Evolutionary conservation across 495 filamentous ascomycete genomes (phyloP).

Genomic region (Chaetomium cochliodes): DNA sequence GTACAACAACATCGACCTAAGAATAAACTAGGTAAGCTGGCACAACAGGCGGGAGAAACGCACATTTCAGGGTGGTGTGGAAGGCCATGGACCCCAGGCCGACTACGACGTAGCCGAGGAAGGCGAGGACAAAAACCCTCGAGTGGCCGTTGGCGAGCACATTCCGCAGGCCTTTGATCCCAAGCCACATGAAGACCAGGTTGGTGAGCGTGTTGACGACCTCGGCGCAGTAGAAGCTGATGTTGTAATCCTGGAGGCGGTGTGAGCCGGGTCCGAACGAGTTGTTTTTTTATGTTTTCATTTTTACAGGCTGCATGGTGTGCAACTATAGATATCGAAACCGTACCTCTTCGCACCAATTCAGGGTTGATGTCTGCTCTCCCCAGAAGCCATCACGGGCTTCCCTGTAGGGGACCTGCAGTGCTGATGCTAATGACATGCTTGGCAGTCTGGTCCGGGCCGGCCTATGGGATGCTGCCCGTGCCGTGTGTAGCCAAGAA

Average conservation of each 20-base stretch:
- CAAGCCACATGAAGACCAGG: conserved; percentile 71
- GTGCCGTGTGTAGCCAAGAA: conserved; percentile 3
- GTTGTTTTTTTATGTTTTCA: no score
- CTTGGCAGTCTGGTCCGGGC: no score
- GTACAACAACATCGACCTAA: no score
- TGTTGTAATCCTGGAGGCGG: conserved; percentile 46
- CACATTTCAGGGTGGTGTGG: conserved; percentile 80
- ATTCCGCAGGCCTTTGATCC: conserved; percentile 67
- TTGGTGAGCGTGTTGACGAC: conserved; percentile 69
- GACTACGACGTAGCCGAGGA: conserved; percentile 73
- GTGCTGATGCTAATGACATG: conserved; percentile 23
- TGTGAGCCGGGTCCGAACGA: background rate
- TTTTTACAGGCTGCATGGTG: background rate
- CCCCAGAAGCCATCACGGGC: conserved; percentile 73
- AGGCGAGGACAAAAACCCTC: conserved; percentile 67
- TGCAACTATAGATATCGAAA: background rate
- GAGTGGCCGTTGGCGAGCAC: conserved; percentile 70
- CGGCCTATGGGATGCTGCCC: conserved; percentile 8
- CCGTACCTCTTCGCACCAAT: conserved; percentile 88
- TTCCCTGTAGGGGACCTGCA: conserved; percentile 66
- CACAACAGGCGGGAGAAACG: conserved; percentile 23
- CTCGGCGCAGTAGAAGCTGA: conserved; percentile 50
- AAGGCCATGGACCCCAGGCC: conserved; percentile 80
- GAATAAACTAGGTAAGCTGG: background rate
- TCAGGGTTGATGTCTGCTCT: conserved; percentile 82